Evolutionary conservation across 495 filamentous ascomycete species (phyloP).

Genomic region (Chaetomium fimeti): DNA sequence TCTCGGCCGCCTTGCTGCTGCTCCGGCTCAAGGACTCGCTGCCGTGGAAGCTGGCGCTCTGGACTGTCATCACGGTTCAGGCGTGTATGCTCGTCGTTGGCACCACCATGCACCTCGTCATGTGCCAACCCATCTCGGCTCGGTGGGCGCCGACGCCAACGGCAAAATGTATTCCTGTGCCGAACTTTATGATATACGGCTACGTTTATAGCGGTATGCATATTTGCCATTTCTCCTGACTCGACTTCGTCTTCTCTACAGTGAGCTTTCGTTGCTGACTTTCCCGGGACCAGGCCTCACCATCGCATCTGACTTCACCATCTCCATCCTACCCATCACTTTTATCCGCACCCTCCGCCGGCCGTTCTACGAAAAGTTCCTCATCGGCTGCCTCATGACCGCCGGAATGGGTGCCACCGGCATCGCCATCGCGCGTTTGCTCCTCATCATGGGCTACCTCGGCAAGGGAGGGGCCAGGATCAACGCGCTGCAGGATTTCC

Average conservation of each 20-base stretch:
- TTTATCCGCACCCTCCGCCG: conserved; percentile 14
- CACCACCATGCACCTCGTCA: conserved; percentile 16
- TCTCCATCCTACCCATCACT: conserved; percentile 13
- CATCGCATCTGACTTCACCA: conserved; percentile 7
- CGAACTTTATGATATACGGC: conserved; percentile 7
- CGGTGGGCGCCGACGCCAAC: conserved; percentile 10
- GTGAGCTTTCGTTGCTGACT: background rate
- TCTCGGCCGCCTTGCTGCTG: conserved; percentile 7
- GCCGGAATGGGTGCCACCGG: conserved; percentile 11
- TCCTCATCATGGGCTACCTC: conserved; percentile 12
- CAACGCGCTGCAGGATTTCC: conserved; percentile 2
- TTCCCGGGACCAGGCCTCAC: background rate
- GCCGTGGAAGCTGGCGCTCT: conserved; percentile 9
- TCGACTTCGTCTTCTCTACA: background rate
- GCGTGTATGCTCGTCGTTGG: conserved; percentile 6
- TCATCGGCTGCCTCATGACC: conserved; percentile 9
- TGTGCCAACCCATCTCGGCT: conserved; percentile 11
- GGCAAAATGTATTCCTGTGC: background rate
- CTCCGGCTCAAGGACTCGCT: conserved; percentile 4
- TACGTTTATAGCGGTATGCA: conserved; percentile 7
- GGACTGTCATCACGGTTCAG: conserved; percentile 4
- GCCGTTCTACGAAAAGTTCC: background rate
- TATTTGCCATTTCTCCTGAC: background rate
- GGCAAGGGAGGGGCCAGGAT: background rate
- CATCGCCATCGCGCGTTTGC: conserved; percentile 1